Base-by-base conservation (phyloP, 164 flowering plant species). In the Protea cynaroides region DNA sequence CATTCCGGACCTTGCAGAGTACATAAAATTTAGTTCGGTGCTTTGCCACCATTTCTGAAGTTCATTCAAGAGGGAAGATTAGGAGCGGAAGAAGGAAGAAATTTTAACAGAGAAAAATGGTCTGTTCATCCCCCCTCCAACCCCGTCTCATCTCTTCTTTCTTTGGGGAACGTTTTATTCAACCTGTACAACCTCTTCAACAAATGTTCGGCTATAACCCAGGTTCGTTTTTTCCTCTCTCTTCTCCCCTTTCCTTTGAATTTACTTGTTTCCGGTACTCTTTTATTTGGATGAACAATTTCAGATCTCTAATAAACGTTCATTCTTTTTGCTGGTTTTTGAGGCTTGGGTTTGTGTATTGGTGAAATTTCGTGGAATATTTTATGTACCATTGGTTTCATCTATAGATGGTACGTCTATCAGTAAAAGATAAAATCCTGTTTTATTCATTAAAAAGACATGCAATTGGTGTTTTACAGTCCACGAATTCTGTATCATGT, bases 71-170 rank as follows among this genome's bases (percentile, higher is more conserved):
- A 40, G 46, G 13, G 8, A 10, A 40, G 14, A 40, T 6, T 29
- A 29, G 34, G 5, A 44, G 52, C 19, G 7, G 21, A 49, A 6
- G 4, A 18, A 18, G 52, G 19, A 55, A 51, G 57, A 49, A 71
- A 29, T 29, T 29, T 29, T 29, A 29, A 5, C 34, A 5, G 34
- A 29, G 34, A 29, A 29, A 29, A 29, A 29, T 62, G 74, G 53
- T 36, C 22, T 55, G 61, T 49, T 53, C 56, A 43, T 59, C 71
- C 3, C 59, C 69, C 4, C 58, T 72, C 54, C 75, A 72, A 61
- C 69, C 75, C n/a, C 75, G 72, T 56, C 72, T 72, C 29, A 37
- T 68, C 52, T 64, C 72, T 59, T 68, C 75, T n/a, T 56, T 68
- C 38, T 37, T 72, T 29, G 75, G 75, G 15, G 75, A 68, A 47